A percentile compares a stretch with the other conserved stretches of the same genome.
These are phyloP conservation scores for Clitopilus passeckerianus DNA, from an alignment of 768 basidiomycete genomes.

Conservation along the genomic window DNA sequence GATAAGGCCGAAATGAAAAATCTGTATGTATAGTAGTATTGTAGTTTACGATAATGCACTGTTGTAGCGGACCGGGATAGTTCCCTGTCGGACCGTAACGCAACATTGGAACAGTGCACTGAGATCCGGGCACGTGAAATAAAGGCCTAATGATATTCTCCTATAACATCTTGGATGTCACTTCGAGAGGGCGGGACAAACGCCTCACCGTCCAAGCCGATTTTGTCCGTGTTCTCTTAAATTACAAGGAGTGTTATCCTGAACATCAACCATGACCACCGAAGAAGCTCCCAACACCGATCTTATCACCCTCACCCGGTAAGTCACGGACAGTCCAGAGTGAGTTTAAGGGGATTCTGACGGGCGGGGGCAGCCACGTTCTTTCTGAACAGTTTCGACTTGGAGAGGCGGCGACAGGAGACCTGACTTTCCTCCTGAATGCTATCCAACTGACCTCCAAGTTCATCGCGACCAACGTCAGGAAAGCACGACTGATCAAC, in stretches of 20 bases:
- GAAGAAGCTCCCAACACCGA: conserved; percentile 79
- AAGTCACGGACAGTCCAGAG: conserved; percentile 14
- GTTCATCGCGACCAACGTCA: conserved; percentile 97
- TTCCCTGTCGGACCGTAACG: conserved; percentile 7
- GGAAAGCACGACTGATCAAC: conserved; percentile 95
- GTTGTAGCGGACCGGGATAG: background rate
- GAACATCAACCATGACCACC: conserved; percentile 30
- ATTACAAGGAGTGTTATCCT: conserved; percentile 5
- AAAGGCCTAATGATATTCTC: background rate
- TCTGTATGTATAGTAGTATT: conserved; percentile 4
- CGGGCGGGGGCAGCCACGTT: conserved; percentile 59
- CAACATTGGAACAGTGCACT: background rate
- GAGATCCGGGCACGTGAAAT: conserved; percentile 29
- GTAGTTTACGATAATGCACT: conserved; percentile 1
- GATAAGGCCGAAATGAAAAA: conserved; percentile 32
- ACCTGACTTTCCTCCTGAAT: conserved; percentile 89
- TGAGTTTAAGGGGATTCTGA: background rate
- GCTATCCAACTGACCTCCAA: conserved; percentile 96
- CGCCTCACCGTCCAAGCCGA: conserved; percentile 15
- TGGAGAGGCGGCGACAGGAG: conserved; percentile 83
- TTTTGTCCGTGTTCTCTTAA: conserved; percentile 10
- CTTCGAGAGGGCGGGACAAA: conserved; percentile 6
- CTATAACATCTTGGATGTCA: conserved; percentile 1
- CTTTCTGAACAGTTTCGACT: conserved; percentile 80
- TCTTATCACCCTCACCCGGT: conserved; percentile 92